These are phyloP conservation scores for Aspergillus tubingensis DNA, from an alignment of 2,329 filamentous ascomycete genomes.

Conservation along the genomic window DNA sequence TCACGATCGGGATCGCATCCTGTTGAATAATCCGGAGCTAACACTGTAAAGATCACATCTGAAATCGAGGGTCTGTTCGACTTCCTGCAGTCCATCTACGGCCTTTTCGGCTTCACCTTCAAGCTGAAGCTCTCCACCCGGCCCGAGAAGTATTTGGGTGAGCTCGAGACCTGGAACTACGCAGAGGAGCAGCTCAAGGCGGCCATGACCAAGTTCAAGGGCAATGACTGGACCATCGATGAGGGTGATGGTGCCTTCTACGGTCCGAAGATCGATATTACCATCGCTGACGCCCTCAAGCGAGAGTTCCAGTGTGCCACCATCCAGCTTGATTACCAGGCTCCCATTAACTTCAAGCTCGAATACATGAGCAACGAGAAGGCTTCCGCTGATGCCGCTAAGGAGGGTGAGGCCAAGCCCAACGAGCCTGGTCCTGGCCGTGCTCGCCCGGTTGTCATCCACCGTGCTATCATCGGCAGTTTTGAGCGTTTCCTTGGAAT, in stretches of 20 bases:
- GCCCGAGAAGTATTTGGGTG: conserved; percentile 83
- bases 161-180: conserved; percentile 82
- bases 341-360: conserved; percentile 81
- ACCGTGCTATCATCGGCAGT: conserved; percentile 53
- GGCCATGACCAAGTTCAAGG: conserved; percentile 76
- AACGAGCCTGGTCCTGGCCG: conserved; percentile 42
- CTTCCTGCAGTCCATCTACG: conserved; percentile 78
- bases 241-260: conserved; percentile 97
- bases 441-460: conserved; percentile 54
- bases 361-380: conserved; percentile 77
- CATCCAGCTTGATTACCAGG: conserved; percentile 90
- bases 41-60: conserved; percentile 54
- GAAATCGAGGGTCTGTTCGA: conserved; percentile 86
- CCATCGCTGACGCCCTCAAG: conserved; percentile 82
- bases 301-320: conserved; percentile 89
- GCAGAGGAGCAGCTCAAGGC: conserved; percentile 80
- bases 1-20: neutral
- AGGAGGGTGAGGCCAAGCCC: conserved; percentile 45
- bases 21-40: conserved; percentile 5
- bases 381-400: conserved; percentile 37
- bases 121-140: conserved; percentile 93
- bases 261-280: conserved; percentile 97
- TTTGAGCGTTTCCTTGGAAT: conserved; percentile 56
- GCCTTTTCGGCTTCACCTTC: conserved; percentile 84
- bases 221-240: conserved; percentile 83